phyloP scores from a whole-genome alignment of 148 eudicot species.

The Tetragonia tetragonoides region DNA sequence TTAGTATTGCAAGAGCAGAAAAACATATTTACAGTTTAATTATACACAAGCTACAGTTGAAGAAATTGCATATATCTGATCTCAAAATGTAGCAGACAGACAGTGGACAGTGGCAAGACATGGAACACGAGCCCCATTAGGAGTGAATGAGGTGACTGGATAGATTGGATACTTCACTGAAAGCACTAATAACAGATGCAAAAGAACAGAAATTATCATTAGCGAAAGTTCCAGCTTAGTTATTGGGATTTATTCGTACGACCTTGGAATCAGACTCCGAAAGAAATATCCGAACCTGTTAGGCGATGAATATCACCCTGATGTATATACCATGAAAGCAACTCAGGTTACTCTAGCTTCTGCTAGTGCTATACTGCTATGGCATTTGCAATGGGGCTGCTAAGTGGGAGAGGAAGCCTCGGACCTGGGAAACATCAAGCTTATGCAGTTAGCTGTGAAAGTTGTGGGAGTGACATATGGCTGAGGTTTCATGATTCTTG shows the following conservation, averaged over 20 bases:
- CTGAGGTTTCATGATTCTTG: constrained; percentile 93
- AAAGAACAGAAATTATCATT: constrained; percentile 50
- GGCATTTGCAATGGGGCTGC: constrained; percentile 94
- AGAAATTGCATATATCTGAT: not conserved
- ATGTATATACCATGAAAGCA: constrained; percentile 77
- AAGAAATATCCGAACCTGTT: constrained; percentile 65
- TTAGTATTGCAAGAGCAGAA: too few relatives aligned
- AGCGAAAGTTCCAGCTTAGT: constrained; percentile 74
- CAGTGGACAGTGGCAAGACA: constrained; percentile 58
- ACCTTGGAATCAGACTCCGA: constrained; percentile 71
- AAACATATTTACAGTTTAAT: not conserved
- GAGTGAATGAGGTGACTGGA: constrained; percentile 66
- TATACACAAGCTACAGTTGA: not conserved
- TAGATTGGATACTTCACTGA: constrained; percentile 46
- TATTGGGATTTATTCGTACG: constrained; percentile 65
- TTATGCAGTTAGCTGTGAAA: constrained; percentile 90
- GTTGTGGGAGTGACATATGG: constrained; percentile 88
- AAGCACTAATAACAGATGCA: constrained; percentile 53
- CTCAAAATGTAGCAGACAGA: not conserved
- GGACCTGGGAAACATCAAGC: constrained; percentile 81
- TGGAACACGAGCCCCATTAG: constrained; percentile 94
- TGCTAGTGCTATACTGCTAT: constrained; percentile 98
- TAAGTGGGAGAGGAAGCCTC: constrained; percentile 80
- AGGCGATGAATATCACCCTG: constrained; percentile 69
- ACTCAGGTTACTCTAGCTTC: constrained; percentile 98